Base-by-base conservation (phyloP, 805 yeast genomes). In the Schizosaccharomyces osmophilus region DNA sequence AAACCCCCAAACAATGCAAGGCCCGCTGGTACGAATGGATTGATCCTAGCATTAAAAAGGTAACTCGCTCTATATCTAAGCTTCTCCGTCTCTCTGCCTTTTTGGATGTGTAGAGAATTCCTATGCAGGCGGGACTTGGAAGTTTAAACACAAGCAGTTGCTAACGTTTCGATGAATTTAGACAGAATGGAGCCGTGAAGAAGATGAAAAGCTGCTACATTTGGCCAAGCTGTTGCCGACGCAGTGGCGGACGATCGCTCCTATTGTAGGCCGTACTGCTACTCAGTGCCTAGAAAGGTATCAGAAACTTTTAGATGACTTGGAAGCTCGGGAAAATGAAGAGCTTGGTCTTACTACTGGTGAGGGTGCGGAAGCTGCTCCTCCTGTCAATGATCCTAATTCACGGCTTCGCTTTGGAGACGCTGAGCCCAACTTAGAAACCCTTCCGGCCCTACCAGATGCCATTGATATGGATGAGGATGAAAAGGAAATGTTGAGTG, bases 211-310 rank as follows among this genome's bases (percentile, higher is more conserved):
- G 68, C 73, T 90, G 59, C 69, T 88, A 62, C 76, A 78, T 42
- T 67, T 87, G 63, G 88, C 85, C 0, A 78, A 80, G 65, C 70
- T 82, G 42, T 73, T 89, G 65, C 97, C 97, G 1, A 87, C 89
- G 64, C 97, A 89, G 72, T 90, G 98, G 98, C 78, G 95, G 58
- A 81, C 93, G 1, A 85, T 93, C n/a, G 84, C 95, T 0, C 80
- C 85, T 5, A 70, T 82, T 9, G 74, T 89, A 70, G 88, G 89
- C 0, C 74, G 97, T 63, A 86, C 97, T 0, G 90, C 95, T 0
- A 82, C 86, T 15, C 85, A 84, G 63, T 87, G 95, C 71, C 80
- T 87, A 9, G 95, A 87, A 65, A 73, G 97, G 62, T 90, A 87
- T 69, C 94, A 86, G 68, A 77, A 75, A 64, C 73, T 88, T 24